phyloP scores from a whole-genome alignment of 2,329 filamentous ascomycete genomes.

The Penicillium aurantiogriseum region DNA sequence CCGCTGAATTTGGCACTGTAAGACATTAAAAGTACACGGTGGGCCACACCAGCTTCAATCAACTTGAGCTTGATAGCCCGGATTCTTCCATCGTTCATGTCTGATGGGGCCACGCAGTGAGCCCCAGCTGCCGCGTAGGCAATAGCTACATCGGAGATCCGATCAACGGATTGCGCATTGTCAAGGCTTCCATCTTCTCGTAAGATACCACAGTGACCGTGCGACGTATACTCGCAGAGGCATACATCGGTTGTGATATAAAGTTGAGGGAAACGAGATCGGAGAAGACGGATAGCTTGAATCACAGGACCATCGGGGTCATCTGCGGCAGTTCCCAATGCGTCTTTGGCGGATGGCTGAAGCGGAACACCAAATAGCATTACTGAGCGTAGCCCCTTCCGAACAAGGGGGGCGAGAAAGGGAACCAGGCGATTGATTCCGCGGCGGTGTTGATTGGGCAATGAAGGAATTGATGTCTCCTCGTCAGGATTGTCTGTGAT shows the following conservation, averaged over 20 bases:
- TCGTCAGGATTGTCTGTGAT: constrained; percentile 93
- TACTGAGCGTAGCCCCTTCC: constrained; percentile 86
- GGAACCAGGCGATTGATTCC: constrained; percentile 82
- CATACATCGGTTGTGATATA: constrained; percentile 94
- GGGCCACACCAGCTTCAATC: constrained; percentile 89
- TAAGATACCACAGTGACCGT: constrained; percentile 95
- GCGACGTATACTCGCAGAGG: constrained; percentile 96
- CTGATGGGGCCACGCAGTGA: constrained; percentile 93
- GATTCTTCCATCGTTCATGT: constrained; percentile 98
- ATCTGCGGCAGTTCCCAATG: constrained; percentile 86
- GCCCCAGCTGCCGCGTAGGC: constrained; percentile 94
- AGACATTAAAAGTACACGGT: constrained; percentile 91
- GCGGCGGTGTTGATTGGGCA: constrained; percentile 85
- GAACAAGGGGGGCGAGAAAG: constrained; percentile 81
- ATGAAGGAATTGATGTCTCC: constrained; percentile 82
- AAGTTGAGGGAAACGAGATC: constrained; percentile 80
- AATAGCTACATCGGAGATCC: constrained; percentile 95
- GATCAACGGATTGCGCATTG: constrained; percentile 88
- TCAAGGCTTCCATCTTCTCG: constrained; percentile 90
- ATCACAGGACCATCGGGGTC: constrained; percentile 93
- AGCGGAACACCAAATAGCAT: constrained; percentile 95
- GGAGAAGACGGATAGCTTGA: constrained; percentile 76
- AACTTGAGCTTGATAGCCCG: constrained; percentile 97
- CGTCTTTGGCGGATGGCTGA: constrained; percentile 77
- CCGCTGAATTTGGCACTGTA: constrained; percentile 98